Evolutionary conservation across 23 red algal genomes (phyloP).

Genomic region (Cyanidium caldarium): DNA sequence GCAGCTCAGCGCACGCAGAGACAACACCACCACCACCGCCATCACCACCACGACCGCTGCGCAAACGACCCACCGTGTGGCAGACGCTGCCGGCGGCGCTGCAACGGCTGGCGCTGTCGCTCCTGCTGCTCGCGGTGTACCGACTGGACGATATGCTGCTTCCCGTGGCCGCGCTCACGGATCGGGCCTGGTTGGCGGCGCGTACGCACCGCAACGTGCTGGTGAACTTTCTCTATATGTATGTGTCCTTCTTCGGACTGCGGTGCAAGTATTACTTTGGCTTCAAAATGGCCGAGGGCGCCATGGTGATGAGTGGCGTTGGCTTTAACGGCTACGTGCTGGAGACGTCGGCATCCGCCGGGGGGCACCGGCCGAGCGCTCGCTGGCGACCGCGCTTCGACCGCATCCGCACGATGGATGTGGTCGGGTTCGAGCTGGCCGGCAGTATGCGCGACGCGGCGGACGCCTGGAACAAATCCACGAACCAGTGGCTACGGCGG

Average conservation of each 20-base stretch:
- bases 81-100: not conserved
- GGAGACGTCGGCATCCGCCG: not conserved
- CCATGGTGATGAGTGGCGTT: slow-evolving; percentile 58
- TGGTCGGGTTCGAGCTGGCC: slow-evolving; percentile 64
- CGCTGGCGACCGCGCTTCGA: slow-evolving; percentile 22
- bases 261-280: slow-evolving; percentile 99
- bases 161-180: slow-evolving; percentile 25
- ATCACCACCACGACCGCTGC: not conserved
- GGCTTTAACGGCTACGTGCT: slow-evolving; percentile 36
- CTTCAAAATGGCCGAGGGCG: slow-evolving; percentile 95
- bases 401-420: slow-evolving; percentile 62
- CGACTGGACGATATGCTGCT: slow-evolving; percentile 23
- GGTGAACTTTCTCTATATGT: slow-evolving; percentile 34
- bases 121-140: slow-evolving; percentile 43
- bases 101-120: slow-evolving; percentile 35
- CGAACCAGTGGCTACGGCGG: slow-evolving; percentile 79
- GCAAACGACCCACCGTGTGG: not conserved
- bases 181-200: slow-evolving; percentile 22
- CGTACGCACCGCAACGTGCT: slow-evolving; percentile 18
- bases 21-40: slow-evolving; percentile 3
- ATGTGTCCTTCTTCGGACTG: slow-evolving; percentile 49
- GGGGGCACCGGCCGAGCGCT: not conserved
- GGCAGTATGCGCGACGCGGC: slow-evolving; percentile 51
- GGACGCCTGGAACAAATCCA: slow-evolving; percentile 95
- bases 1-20: not conserved